Evolutionary conservation across 331 rosid genomes (phyloP), one percentile per base, ranked within the genome.

Genomic region (Pyrus hybrid): DNA sequence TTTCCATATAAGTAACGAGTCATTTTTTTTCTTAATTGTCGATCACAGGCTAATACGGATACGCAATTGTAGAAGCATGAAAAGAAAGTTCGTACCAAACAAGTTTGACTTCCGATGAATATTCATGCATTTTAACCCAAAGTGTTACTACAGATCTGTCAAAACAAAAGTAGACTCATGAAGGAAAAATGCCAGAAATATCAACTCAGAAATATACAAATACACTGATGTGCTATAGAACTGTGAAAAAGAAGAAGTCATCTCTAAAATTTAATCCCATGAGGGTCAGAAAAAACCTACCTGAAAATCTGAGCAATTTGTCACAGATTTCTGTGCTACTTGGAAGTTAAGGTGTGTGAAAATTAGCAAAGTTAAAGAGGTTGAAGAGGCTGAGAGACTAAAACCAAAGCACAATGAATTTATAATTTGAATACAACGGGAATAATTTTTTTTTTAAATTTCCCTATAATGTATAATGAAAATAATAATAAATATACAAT

Each of bases 351-450:
- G 56, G 54, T 16, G n/a, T 60, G 64, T 13, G 65, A 5, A 67
- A 41, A 67, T 49, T 16, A 37, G 43, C 43, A 37, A 35, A 35
- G 43, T 35, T 35, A 2, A 35, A 35, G 12, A 37, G 43, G 56
- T 0, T 49, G n/a, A 16, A 49, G n/a, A 49, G 8, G 56, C 8
- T 49, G 56, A 49, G 56, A 16, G 25, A 49, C 56, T 21, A 57
- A 57, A n/a, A 9, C 71, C 71, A 43, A 21, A 13, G 28, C 13
- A 49, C 6, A 49, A 49, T 49, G 54, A 54, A 13, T 26, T 60
- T 51, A 73, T 9, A 4, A 17, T 73, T 73, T 73, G n/a, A 73
- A 60, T 6, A 21, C 25, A 73, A 63, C 61, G 62, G 77, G 70
- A 66, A 32, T 43, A 64, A 61, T 2, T 63, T 63, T 63, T 8